Evolutionary conservation across 306 rosid genomes (phyloP), one percentile per base, ranked within the genome.

Genomic region (Sesbania bispinosa): DNA sequence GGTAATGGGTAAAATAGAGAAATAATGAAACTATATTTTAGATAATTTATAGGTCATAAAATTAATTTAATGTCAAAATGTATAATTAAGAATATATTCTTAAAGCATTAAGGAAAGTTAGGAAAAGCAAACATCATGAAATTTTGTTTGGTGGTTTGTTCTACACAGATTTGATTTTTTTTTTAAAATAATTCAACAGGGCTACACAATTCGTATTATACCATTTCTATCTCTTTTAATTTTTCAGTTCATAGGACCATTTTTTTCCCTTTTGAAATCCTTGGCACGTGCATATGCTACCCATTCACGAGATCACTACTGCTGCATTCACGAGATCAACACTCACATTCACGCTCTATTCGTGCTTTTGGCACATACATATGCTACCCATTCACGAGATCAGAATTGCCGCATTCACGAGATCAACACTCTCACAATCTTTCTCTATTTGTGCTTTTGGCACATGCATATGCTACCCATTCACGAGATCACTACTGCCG

Each of bases 81-180:
- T 39, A 13, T 9, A 38, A 21, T 62, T 23, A 39, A 62, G 68
- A 33, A 60, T 33, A 26, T 1, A 29, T 23, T 15, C 23, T 70
- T 19, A 54, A 55, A 70, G n/a, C 19, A 55, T 71, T 23, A 52
- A 52, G 30, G 20, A 54, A 70, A 70, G 66, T 23, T 6, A 27
- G 2, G 2, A 74, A 46, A 46, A n/a, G 27, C 8, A 32, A 65
- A 64, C 42, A 54, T n/a, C 6, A 75, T 36, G 19, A 38, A 59
- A 14, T 6, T n/a, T 36, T 29, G 21, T 35, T 7, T 33, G 3
- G 7, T 8, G 1, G 7, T 32, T 32, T 15, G 14, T 15, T 3
- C 14, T 19, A 9, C 14, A 55, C 39, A 41, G 27, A n/a, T 15
- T 16, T 63, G 15, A 7, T 15, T 52, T 21, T 6, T 7, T 3